A percentile compares a stretch with the other conserved stretches of the same genome.
phyloP scores from a whole-genome alignment of 805 yeast genomes.

The Hanseniaspora lindneri region DNA sequence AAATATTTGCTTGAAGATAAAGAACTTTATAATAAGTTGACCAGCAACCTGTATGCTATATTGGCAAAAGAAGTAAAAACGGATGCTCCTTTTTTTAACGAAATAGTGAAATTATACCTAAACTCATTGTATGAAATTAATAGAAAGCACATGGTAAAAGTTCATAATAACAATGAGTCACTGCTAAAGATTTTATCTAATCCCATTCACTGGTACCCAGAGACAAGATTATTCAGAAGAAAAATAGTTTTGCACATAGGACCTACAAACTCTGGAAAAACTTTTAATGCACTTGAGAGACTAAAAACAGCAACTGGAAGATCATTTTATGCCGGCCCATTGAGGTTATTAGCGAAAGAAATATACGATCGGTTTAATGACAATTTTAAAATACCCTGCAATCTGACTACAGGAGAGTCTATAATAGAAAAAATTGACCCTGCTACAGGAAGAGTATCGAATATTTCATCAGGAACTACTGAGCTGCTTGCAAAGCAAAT shows the following conservation, averaged over 20 bases:
- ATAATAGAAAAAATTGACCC: conserved; percentile 55
- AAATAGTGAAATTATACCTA: neutral
- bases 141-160: neutral
- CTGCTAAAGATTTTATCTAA: conserved; percentile 25
- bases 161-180: conserved; percentile 31
- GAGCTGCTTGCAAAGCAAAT: conserved; percentile 52
- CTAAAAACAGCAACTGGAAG: conserved; percentile 45
- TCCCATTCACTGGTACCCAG: conserved; percentile 75
- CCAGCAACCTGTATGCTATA: neutral
- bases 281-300: conserved; percentile 65
- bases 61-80: neutral
- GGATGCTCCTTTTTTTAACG: neutral
- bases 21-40: neutral
- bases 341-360: conserved; percentile 81
- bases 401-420: conserved; percentile 92
- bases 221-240: conserved; percentile 66
- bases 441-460: conserved; percentile 57
- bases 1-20: neutral
- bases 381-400: conserved; percentile 53
- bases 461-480: conserved; percentile 73
- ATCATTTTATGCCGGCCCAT: conserved; percentile 92
- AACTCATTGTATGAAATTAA: neutral
- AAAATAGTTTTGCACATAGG: conserved; percentile 88
- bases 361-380: conserved; percentile 67
- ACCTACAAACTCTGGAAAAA: conserved; percentile 94